Conservation (phyloP, 2,329 filamentous ascomycete genomes). For the Blastomyces silverae region DNA sequence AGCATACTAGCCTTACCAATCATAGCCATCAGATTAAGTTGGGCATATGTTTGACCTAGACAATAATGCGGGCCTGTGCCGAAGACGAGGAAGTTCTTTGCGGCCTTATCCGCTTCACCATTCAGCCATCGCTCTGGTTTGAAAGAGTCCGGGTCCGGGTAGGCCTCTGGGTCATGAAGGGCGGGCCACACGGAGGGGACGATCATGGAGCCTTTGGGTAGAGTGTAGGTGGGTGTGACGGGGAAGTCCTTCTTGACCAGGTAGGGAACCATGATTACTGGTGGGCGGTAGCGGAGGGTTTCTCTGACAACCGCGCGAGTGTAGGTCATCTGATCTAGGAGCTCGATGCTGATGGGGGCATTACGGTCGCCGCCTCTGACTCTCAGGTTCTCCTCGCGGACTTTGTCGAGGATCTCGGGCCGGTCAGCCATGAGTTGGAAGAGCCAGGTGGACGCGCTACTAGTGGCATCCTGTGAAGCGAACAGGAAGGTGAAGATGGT, state of each 20-base stretch:
- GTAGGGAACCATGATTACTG: slow-evolving; percentile 96
- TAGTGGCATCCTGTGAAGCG: slow-evolving; percentile 94
- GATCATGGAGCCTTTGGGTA: slow-evolving; percentile 91
- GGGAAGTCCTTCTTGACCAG: slow-evolving; percentile 92
- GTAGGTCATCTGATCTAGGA: slow-evolving; percentile 81
- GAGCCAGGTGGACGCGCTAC: slow-evolving; percentile 86
- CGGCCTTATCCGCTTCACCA: slow-evolving; percentile 80
- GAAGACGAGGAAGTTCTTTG: slow-evolving; percentile 96
- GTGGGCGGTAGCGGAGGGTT: slow-evolving; percentile 86
- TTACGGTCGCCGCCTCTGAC: slow-evolving; percentile 67
- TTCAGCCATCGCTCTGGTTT: slow-evolving; percentile 88
- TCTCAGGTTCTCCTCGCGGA: slow-evolving; percentile 82
- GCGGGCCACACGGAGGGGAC: slow-evolving; percentile 86
- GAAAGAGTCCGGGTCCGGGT: slow-evolving; percentile 79
- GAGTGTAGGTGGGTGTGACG: slow-evolving; percentile 79
- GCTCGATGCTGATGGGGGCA: slow-evolving; percentile 67
- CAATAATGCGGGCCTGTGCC: slow-evolving; percentile 96
- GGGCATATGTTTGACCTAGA: slow-evolving; percentile 85
- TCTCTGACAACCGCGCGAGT: slow-evolving; percentile 89
- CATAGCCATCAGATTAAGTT: slow-evolving; percentile 80
- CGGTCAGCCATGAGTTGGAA: slow-evolving; percentile 92
- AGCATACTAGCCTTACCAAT: slow-evolving; percentile 82
- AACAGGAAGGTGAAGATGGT: slow-evolving; percentile 96
- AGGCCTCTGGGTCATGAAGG: slow-evolving; percentile 86
- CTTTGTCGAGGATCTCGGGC: slow-evolving; percentile 81